These are phyloP conservation scores for Somion occarium DNA, from an alignment of 1,284 basidiomycete genomes.

Conservation along the genomic window DNA sequence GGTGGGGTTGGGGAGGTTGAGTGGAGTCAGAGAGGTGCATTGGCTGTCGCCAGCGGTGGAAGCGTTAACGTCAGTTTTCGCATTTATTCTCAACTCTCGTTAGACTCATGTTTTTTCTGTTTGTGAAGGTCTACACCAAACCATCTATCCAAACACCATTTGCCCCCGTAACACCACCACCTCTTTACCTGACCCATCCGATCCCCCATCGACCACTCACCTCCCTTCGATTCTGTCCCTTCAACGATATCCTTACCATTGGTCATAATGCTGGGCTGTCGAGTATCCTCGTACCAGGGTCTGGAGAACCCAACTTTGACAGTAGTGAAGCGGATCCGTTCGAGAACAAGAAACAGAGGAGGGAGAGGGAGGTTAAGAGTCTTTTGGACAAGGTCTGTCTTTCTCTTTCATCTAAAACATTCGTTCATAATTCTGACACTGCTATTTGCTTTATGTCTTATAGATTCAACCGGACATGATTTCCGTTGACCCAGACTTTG, in stretches of 20 bases:
- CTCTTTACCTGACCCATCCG: slow-evolving; percentile 82
- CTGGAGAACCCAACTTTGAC: slow-evolving; percentile 95
- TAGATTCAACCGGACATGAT: slow-evolving; percentile 95
- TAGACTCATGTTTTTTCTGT: background rate
- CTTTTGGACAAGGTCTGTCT: slow-evolving; percentile 95
- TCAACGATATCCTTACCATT: slow-evolving; percentile 88
- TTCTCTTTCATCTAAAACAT: slow-evolving; percentile 31
- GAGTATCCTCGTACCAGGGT: slow-evolving; percentile 84
- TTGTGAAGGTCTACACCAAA: slow-evolving; percentile 58
- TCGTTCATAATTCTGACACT: background rate
- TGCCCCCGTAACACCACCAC: slow-evolving; percentile 52
- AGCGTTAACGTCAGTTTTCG: slow-evolving; percentile 67
- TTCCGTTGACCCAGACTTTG: slow-evolving; percentile 80
- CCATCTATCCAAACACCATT: slow-evolving; percentile 59
- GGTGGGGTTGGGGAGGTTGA: slow-evolving; percentile 60
- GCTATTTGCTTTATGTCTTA: no score
- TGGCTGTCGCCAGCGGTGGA: slow-evolving; percentile 80
- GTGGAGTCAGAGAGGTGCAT: slow-evolving; percentile 79
- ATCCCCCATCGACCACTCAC: slow-evolving; percentile 66
- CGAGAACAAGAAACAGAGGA: slow-evolving; percentile 77
- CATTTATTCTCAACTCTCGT: background rate
- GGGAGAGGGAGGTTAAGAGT: slow-evolving; percentile 89
- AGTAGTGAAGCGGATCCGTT: slow-evolving; percentile 92
- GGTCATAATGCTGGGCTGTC: slow-evolving; percentile 74
- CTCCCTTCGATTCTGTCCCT: slow-evolving; percentile 81